Evolutionary conservation across 306 rosid genomes (phyloP).

Genomic region (Ochetophila trinervis): DNA sequence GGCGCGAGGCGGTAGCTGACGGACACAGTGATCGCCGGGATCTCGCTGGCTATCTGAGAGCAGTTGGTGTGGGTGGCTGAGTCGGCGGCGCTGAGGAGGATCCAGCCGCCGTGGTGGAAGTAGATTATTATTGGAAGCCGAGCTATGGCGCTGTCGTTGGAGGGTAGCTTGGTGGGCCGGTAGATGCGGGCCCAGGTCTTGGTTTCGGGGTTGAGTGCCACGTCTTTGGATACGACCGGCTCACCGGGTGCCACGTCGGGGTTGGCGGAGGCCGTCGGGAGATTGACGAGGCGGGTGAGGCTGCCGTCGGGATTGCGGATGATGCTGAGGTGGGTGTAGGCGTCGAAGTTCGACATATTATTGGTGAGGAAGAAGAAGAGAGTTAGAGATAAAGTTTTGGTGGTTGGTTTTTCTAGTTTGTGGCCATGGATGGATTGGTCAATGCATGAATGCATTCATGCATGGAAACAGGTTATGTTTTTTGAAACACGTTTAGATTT

Average conservation of each 20-base stretch:
- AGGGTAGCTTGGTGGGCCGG: constrained; percentile 54
- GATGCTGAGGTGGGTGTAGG: constrained; percentile 37
- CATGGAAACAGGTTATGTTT: too few relatives aligned
- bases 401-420: too few relatives aligned
- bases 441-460: background rate
- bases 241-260: constrained; percentile 27
- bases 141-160: constrained; percentile 51
- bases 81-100: constrained; percentile 20
- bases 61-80: constrained; percentile 12
- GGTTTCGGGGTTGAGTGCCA: constrained; percentile 28
- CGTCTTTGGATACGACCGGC: constrained; percentile 39
- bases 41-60: constrained; percentile 13
- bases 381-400: too few relatives aligned
- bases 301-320: constrained; percentile 42
- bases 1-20: constrained; percentile 44
- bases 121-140: constrained; percentile 48
- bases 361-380: too few relatives aligned
- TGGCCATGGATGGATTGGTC: too few relatives aligned
- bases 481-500: too few relatives aligned
- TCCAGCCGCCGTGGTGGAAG: constrained; percentile 56
- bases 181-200: constrained; percentile 42
- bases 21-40: constrained; percentile 50
- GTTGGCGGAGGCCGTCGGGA: constrained; percentile 18
- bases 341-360: constrained; percentile 29
- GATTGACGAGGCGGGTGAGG: constrained; percentile 25